Percentiles rank a stretch among this genome's conserved stretches.
Conservation (phyloP, 345 rosid genomes). For the Populus ilicifolia region DNA sequence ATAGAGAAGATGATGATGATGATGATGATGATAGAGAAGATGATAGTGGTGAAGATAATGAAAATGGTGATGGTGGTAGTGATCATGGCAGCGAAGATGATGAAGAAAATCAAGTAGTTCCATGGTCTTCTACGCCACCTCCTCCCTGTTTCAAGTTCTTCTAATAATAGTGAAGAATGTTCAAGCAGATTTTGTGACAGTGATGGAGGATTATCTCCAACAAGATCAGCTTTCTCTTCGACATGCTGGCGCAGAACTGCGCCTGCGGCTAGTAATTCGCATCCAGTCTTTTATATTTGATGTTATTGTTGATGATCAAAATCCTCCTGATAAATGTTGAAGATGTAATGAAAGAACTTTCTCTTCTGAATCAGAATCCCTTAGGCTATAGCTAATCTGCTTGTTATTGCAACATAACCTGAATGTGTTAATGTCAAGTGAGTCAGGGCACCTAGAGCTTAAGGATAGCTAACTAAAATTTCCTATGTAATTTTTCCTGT, state of each 20-base stretch:
- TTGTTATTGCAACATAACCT: slow-evolving; percentile 12
- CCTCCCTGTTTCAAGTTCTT: slow-evolving; percentile 25
- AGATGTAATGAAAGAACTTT: too few species aligned
- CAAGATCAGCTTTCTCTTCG: slow-evolving; percentile 6
- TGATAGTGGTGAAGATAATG: background rate
- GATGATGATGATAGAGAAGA: background rate
- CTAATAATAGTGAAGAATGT: slow-evolving; percentile 30
- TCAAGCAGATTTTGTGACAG: slow-evolving; percentile 2
- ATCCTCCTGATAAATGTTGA: background rate
- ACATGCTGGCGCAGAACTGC: slow-evolving; percentile 4
- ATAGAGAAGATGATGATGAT: too few species aligned
- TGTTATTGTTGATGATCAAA: too few species aligned
- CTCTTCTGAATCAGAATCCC: slow-evolving; percentile 8
- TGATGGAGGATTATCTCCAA: slow-evolving; percentile 11
- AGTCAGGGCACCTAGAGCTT: background rate
- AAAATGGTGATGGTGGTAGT: background rate
- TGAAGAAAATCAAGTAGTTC: slow-evolving; percentile 53
- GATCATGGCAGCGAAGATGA: slow-evolving; percentile 20
- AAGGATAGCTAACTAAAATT: background rate
- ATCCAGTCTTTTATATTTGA: background rate
- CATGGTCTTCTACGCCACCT: slow-evolving; percentile 23
- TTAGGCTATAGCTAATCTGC: background rate
- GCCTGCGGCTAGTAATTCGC: background rate
- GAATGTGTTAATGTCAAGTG: slow-evolving; percentile 6
- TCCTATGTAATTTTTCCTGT: background rate